Evolutionary conservation across 2,329 filamentous ascomycete genomes (phyloP).

Genomic region (Elsinoe batatas): DNA sequence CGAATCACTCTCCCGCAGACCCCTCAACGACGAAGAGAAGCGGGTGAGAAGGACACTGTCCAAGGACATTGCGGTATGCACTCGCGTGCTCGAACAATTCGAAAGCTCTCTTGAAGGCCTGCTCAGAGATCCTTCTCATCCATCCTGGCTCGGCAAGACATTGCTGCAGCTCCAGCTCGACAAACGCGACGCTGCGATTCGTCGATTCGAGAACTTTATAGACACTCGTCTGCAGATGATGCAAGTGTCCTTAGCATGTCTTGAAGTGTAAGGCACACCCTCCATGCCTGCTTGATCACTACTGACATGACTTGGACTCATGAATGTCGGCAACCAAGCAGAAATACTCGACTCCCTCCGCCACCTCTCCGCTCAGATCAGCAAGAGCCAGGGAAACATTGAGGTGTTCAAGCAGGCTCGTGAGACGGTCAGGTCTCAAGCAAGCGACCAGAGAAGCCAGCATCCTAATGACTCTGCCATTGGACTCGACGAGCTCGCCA

Average conservation of each 20-base stretch:
- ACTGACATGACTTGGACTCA: not conserved
- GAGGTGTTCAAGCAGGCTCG: not conserved
- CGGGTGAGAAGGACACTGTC: not conserved
- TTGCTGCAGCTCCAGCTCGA: slow-evolving; percentile 9
- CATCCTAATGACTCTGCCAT: slow-evolving; percentile 1
- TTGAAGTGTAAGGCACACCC: slow-evolving; percentile 5
- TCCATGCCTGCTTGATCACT: not conserved
- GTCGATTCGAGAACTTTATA: slow-evolving; percentile 10
- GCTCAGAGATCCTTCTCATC: not conserved
- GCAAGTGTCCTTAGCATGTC: slow-evolving; percentile 5
- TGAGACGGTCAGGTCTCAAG: not conserved
- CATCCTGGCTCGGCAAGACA: slow-evolving; percentile 11
- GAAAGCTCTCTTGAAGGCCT: slow-evolving; percentile 9
- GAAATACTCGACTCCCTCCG: not conserved
- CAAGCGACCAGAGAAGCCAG: not conserved
- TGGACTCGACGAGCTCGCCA: not conserved
- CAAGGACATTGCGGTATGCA: slow-evolving; percentile 5
- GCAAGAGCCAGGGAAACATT: slow-evolving; percentile 5
- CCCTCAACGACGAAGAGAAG: not conserved
- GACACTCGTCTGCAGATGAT: slow-evolving; percentile 9
- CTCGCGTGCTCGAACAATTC: slow-evolving; percentile 6
- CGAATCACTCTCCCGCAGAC: not conserved
- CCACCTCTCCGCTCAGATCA: not conserved
- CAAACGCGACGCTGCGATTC: slow-evolving; percentile 1
- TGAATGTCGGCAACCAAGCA: slow-evolving; percentile 1